These are phyloP conservation scores for Pseudopyrenochaeta lycopersici DNA, from an alignment of 2,329 filamentous ascomycete species.

Conservation along the genomic window DNA sequence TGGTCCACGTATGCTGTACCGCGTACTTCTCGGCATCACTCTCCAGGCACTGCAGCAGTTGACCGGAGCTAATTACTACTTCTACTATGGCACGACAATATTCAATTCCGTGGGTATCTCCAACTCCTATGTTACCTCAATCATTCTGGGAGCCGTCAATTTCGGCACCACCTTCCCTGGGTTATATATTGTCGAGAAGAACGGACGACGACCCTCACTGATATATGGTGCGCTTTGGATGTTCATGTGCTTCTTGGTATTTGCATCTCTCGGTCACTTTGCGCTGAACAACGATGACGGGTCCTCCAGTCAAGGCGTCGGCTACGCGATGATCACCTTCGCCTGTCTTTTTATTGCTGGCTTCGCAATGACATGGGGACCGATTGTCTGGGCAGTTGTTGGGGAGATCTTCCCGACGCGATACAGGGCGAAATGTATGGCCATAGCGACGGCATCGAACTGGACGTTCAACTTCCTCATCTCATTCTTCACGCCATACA, in stretches of 20 bases:
- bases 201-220: constrained; percentile 56
- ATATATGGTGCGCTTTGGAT: constrained; percentile 59
- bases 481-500: constrained; percentile 82
- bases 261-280: constrained; percentile 58
- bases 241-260: constrained; percentile 68
- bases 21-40: constrained; percentile 68
- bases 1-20: constrained; percentile 72
- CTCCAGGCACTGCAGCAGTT: constrained; percentile 74
- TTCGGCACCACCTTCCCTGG: constrained; percentile 58
- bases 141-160: constrained; percentile 60
- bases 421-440: constrained; percentile 56
- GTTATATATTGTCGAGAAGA: constrained; percentile 58
- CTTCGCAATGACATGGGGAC: constrained; percentile 75
- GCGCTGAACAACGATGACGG: constrained; percentile 46
- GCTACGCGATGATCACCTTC: constrained; percentile 71
- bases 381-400: constrained; percentile 74
- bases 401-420: constrained; percentile 72
- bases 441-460: constrained; percentile 55
- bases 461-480: constrained; percentile 56
- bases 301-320: constrained; percentile 54
- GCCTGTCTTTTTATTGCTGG: constrained; percentile 73
- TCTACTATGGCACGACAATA: constrained; percentile 61
- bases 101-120: constrained; percentile 53
- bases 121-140: constrained; percentile 57
- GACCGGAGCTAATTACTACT: constrained; percentile 74